Evolutionary conservation across 305 asterid species (phyloP).

Genomic region (Stenogyne calaminthoides): DNA sequence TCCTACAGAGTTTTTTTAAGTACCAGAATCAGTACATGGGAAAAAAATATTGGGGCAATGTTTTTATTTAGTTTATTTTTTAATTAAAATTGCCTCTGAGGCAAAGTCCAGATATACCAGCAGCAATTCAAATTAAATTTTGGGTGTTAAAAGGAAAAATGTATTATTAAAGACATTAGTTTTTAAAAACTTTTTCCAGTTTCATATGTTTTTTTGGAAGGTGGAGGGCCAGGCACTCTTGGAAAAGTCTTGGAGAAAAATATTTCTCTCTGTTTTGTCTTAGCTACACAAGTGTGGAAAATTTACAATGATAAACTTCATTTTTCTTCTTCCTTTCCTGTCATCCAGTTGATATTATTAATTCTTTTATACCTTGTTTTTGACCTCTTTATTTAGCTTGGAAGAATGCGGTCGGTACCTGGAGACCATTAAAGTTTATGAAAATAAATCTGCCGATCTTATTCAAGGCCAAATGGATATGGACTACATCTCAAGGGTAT

Average conservation of each 20-base stretch:
- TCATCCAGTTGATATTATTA: background rate
- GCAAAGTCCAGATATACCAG: background rate
- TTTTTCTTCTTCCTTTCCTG: background rate
- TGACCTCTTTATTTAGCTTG: conserved; percentile 49
- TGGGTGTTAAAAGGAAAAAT: background rate
- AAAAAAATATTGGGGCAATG: background rate
- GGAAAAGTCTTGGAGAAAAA: background rate
- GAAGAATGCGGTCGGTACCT: conserved; percentile 98
- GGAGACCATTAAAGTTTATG: conserved; percentile 95
- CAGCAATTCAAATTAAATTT: background rate
- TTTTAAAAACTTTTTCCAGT: conserved; percentile 17
- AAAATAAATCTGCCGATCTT: conserved; percentile 93
- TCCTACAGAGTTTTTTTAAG: background rate
- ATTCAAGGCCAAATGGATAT: conserved; percentile 98
- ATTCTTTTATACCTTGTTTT: background rate
- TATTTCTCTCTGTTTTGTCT: conserved; percentile 15
- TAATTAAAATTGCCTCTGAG: background rate
- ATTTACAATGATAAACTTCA: conserved; percentile 8
- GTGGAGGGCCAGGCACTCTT: conserved; percentile 16
- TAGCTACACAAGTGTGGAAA: background rate
- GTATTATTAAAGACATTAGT: conserved; percentile 1
- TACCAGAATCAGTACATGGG: background rate
- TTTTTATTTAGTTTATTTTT: background rate
- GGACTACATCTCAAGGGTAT: conserved; percentile 90
- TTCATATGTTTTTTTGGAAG: background rate